Percentiles rank a stretch among this genome's conserved stretches.
Evolutionary conservation across 495 filamentous ascomycete species (phyloP).

Genomic region (Apodospora peruviana): DNA sequence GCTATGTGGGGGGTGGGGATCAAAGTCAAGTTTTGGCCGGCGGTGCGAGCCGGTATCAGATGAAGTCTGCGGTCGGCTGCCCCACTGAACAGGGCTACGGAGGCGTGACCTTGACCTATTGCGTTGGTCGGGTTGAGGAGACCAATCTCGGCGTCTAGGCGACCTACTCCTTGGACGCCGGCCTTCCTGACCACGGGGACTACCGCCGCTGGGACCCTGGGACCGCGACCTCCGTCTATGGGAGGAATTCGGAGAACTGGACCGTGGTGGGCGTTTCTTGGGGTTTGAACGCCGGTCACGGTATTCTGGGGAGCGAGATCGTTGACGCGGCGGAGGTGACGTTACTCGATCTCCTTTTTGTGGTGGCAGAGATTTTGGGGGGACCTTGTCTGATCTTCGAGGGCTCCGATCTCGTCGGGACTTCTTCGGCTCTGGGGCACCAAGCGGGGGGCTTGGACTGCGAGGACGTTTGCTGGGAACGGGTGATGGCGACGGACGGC

Average conservation of each 20-base stretch:
- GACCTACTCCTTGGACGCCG: slow-evolving; percentile 16
- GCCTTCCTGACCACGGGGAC: not conserved
- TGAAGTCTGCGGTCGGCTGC: slow-evolving; percentile 27
- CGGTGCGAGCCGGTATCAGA: slow-evolving; percentile 31
- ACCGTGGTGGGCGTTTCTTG: slow-evolving; percentile 21
- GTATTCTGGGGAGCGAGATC: slow-evolving; percentile 27
- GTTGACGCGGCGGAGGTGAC: slow-evolving; percentile 20
- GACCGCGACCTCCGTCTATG: slow-evolving; percentile 20
- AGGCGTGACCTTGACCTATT: slow-evolving; percentile 34
- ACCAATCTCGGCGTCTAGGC: slow-evolving; percentile 25
- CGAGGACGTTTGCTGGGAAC: slow-evolving; percentile 34
- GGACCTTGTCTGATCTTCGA: slow-evolving; percentile 20
- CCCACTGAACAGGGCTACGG: slow-evolving; percentile 17
- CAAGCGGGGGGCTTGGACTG: slow-evolving; percentile 27
- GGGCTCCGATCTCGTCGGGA: slow-evolving; percentile 29
- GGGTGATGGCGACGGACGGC: slow-evolving; percentile 26
- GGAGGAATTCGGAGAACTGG: slow-evolving; percentile 24
- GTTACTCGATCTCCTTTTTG: slow-evolving; percentile 15
- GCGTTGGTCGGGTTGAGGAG: slow-evolving; percentile 24
- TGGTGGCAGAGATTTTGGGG: slow-evolving; percentile 15
- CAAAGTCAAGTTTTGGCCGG: slow-evolving; percentile 24
- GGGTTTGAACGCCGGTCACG: slow-evolving; percentile 17
- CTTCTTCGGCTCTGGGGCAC: slow-evolving; percentile 28
- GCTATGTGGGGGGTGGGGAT: slow-evolving; percentile 23
- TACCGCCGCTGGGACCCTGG: slow-evolving; percentile 1